Evolutionary conservation across 2,329 filamentous ascomycete genomes (phyloP).

Genomic region (Aspergillus bombycis): DNA sequence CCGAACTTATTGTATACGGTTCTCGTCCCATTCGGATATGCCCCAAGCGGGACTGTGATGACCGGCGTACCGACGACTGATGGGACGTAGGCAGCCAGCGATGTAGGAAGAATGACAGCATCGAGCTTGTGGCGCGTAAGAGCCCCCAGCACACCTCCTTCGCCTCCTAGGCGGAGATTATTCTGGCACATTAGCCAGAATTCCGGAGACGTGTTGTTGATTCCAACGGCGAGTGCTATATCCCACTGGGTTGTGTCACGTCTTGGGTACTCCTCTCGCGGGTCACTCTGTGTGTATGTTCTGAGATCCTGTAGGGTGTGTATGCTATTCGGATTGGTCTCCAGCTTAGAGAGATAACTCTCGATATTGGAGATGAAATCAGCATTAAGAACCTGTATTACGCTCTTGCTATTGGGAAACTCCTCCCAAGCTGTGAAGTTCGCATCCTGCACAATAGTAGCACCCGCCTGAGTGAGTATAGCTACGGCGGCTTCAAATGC

Average conservation of each 20-base stretch:
- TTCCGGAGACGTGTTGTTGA: slow-evolving; percentile 58
- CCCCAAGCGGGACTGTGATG: slow-evolving; percentile 66
- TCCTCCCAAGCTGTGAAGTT: slow-evolving; percentile 59
- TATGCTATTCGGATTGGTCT: slow-evolving; percentile 61
- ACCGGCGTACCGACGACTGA: slow-evolving; percentile 63
- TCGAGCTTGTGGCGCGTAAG: slow-evolving; percentile 61
- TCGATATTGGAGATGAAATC: slow-evolving; percentile 64
- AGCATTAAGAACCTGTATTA: slow-evolving; percentile 51
- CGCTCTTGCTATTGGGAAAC: slow-evolving; percentile 44
- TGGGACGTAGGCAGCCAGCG: slow-evolving; percentile 51
- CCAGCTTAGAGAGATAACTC: slow-evolving; percentile 59
- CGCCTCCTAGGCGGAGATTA: slow-evolving; percentile 57
- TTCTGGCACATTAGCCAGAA: slow-evolving; percentile 63
- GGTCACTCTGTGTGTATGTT: slow-evolving; percentile 58
- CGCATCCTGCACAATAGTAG: slow-evolving; percentile 62
- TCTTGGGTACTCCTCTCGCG: slow-evolving; percentile 62
- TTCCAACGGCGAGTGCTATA: slow-evolving; percentile 53
- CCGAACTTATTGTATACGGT: slow-evolving; percentile 46
- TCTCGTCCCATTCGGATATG: slow-evolving; percentile 53
- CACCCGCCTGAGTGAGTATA: slow-evolving; percentile 59
- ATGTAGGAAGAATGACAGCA: slow-evolving; percentile 64
- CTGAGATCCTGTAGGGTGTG: slow-evolving; percentile 55
- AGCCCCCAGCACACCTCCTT: slow-evolving; percentile 64
- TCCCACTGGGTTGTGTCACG: slow-evolving; percentile 65
- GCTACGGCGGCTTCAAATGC: slow-evolving; percentile 61